Conservation (phyloP, 768 basidiomycete genomes). For the Leccinum subtestaceum region DNA sequence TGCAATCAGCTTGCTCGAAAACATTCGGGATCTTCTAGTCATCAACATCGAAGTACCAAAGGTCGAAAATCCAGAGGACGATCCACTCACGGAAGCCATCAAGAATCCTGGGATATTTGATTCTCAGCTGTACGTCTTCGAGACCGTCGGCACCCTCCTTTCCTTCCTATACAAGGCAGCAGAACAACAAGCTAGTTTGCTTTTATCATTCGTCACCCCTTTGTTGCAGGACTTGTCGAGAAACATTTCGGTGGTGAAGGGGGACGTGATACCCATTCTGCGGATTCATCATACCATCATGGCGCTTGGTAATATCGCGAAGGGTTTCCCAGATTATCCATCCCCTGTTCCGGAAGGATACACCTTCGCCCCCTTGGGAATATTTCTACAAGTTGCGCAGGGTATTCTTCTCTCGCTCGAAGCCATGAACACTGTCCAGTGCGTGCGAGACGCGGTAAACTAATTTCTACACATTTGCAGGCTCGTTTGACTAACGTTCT, state of each 20-base stretch:
- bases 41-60: conserved; percentile 78
- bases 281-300: conserved; percentile 90
- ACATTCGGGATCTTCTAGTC: conserved; percentile 71
- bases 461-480: not conserved
- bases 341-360: conserved; percentile 63
- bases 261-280: conserved; percentile 73
- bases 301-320: conserved; percentile 91
- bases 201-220: conserved; percentile 79
- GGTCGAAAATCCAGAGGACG: conserved; percentile 68
- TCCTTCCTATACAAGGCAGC: conserved; percentile 68
- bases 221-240: conserved; percentile 72
- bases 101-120: conserved; percentile 72
- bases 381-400: conserved; percentile 84
- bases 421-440: conserved; percentile 81
- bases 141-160: conserved; percentile 82
- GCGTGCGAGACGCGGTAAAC: conserved; percentile 89
- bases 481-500: conserved; percentile 8
- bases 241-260: conserved; percentile 51
- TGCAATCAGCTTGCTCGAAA: conserved; percentile 65
- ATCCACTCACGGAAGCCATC: conserved; percentile 77
- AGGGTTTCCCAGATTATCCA: conserved; percentile 94
- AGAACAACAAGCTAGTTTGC: conserved; percentile 62
- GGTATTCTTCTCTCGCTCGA: conserved; percentile 85
- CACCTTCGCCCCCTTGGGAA: conserved; percentile 66
- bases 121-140: conserved; percentile 92